phyloP scores from a whole-genome alignment of 202 grass and related monocot species.

The Elaeis oleifera region DNA sequence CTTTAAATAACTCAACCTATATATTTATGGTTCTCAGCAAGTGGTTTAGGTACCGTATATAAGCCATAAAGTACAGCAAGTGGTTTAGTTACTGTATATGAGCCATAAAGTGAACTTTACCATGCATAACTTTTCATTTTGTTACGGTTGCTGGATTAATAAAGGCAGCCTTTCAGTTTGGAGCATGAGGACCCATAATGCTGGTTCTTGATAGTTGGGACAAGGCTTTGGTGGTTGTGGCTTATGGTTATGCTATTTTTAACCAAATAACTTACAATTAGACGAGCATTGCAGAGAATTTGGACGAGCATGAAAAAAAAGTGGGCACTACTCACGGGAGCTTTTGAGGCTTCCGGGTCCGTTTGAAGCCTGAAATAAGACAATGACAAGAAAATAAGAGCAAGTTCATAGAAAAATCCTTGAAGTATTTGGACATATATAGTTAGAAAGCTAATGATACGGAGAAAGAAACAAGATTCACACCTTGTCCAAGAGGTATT shows the following conservation, averaged over 20 bases:
- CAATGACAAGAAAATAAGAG: neutral
- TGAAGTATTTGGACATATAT: neutral
- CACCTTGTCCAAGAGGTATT: constrained; percentile 48
- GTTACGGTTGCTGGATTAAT: too few species aligned
- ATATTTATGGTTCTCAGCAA: too few species aligned
- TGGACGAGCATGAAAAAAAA: neutral
- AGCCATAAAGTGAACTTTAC: too few species aligned
- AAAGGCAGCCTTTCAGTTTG: too few species aligned
- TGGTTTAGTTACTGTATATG: too few species aligned
- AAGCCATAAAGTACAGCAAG: too few species aligned
- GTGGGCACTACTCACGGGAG: constrained; percentile 34
- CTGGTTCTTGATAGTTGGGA: too few species aligned
- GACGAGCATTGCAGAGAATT: neutral
- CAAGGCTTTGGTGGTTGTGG: neutral
- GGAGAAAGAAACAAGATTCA: neutral
- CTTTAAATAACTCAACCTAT: too few species aligned
- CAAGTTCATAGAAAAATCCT: neutral
- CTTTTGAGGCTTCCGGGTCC: constrained; percentile 34
- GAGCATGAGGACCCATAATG: too few species aligned
- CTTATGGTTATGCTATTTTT: neutral
- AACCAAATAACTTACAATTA: neutral
- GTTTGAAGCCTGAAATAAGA: constrained; percentile 29
- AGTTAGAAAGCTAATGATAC: neutral
- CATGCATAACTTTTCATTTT: too few species aligned
- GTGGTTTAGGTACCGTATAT: too few species aligned